These are phyloP conservation scores for Hamigera avellanea DNA, from an alignment of 495 filamentous ascomycete genomes.

Conservation along the genomic window DNA sequence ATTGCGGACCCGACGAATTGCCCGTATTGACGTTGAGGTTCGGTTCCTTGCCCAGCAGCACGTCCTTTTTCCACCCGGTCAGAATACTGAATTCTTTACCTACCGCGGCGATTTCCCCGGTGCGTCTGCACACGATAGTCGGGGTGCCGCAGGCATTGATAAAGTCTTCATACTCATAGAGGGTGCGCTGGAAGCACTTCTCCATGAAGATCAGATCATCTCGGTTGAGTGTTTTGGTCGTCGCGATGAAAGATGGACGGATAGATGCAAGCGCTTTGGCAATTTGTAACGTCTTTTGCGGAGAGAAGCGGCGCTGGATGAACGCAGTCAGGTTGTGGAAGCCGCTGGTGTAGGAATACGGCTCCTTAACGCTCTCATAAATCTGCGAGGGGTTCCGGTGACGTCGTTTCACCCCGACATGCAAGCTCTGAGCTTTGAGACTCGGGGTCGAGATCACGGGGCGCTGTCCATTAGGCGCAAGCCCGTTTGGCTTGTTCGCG, in stretches of 20 bases:
- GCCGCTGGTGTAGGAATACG: conserved; percentile 79
- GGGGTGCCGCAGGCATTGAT: conserved; percentile 80
- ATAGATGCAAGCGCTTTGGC: conserved; percentile 80
- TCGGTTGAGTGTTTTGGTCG: conserved; percentile 66
- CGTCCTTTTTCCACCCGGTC: conserved; percentile 88
- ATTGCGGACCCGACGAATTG: conserved; percentile 15
- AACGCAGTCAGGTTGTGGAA: conserved; percentile 84
- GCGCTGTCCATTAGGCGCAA: conserved; percentile 10
- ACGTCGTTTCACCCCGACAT: conserved; percentile 37
- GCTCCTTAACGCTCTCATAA: conserved; percentile 78
- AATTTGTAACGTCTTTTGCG: conserved; percentile 60
- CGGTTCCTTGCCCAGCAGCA: conserved; percentile 74
- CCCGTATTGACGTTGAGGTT: conserved; percentile 84
- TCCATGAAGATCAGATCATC: conserved; percentile 96
- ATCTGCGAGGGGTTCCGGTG: conserved; percentile 69
- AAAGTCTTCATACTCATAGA: conserved; percentile 87
- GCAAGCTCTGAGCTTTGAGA: conserved; percentile 36
- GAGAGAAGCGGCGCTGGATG: conserved; percentile 62
- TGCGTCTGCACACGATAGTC: conserved; percentile 81
- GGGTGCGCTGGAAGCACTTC: conserved; percentile 84
- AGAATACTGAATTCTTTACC: conserved; percentile 91
- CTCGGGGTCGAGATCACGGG: conserved; percentile 31
- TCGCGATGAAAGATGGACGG: conserved; percentile 85
- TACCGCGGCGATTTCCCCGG: conserved; percentile 82
- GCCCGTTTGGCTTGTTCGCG: conserved; percentile 20